A percentile compares a stretch with the other conserved stretches of the same genome.
Conservation (phyloP, 2,329 filamentous ascomycete genomes). For the Phoma sp. region DNA sequence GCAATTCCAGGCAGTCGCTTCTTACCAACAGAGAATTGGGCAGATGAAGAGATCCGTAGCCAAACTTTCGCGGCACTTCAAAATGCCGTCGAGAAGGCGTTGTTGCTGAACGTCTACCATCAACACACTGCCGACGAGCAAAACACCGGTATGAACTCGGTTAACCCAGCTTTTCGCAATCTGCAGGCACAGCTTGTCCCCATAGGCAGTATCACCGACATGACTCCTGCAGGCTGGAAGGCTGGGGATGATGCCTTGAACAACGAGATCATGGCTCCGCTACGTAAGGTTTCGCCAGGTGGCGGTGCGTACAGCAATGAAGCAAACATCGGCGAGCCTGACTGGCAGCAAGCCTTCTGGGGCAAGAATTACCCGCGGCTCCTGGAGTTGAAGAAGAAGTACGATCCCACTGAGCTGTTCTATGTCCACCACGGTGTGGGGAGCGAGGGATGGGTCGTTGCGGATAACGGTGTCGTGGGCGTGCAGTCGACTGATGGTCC, state of each 20-base stretch:
- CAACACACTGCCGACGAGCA: constrained; percentile 31
- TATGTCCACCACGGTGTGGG: constrained; percentile 42
- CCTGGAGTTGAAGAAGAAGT: constrained; percentile 36
- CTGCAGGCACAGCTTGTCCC: constrained; percentile 32
- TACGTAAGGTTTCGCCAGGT: constrained; percentile 29
- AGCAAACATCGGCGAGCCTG: constrained; percentile 49
- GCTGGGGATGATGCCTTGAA: constrained; percentile 26
- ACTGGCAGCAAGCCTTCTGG: constrained; percentile 51
- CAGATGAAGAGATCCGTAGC: constrained; percentile 32
- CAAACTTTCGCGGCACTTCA: constrained; percentile 34
- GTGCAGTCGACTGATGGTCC: constrained; percentile 41
- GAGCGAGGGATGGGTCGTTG: constrained; percentile 39
- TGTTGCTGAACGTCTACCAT: constrained; percentile 34
- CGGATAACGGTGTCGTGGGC: constrained; percentile 37
- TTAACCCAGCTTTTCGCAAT: constrained; percentile 42
- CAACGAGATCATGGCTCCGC: constrained; percentile 31
- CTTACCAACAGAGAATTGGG: constrained; percentile 43
- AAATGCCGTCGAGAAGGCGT: constrained; percentile 30
- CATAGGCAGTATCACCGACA: constrained; percentile 26
- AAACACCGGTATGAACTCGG: constrained; percentile 31
- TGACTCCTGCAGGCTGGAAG: constrained; percentile 33
- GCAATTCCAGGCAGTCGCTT: constrained; percentile 45
- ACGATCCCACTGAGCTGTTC: constrained; percentile 42
- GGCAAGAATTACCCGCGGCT: constrained; percentile 42
- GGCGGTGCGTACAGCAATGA: constrained; percentile 49